phyloP scores from a whole-genome alignment of 2,329 filamentous ascomycete genomes.

The Cryphonectria naterciae region DNA sequence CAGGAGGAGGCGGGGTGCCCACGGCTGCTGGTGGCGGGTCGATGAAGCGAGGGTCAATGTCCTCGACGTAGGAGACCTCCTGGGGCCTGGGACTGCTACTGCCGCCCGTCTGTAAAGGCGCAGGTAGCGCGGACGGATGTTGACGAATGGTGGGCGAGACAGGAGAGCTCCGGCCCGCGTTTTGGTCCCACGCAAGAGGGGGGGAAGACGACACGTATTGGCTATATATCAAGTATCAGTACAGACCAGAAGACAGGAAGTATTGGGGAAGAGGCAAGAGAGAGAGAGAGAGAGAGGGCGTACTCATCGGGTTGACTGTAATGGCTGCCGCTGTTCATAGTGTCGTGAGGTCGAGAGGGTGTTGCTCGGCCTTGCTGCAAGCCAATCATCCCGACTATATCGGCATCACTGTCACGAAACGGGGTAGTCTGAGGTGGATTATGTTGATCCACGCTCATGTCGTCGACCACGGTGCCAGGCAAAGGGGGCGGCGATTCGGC shows the following conservation, averaged over 20 bases:
- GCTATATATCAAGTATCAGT: constrained; percentile 34
- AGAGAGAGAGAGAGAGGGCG: constrained; percentile 42
- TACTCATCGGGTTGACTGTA: constrained; percentile 74
- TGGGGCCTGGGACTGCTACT: constrained; percentile 43
- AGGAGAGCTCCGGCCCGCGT: constrained; percentile 49
- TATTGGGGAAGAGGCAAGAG: background rate
- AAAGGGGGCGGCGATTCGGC: constrained; percentile 69
- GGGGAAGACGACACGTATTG: constrained; percentile 55
- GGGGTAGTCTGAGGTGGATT: constrained; percentile 46
- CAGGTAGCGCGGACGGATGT: constrained; percentile 41
- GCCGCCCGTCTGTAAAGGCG: constrained; percentile 32
- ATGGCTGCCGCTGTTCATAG: constrained; percentile 66
- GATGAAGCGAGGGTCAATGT: constrained; percentile 87
- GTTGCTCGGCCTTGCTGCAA: constrained; percentile 61
- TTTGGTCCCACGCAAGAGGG: constrained; percentile 59
- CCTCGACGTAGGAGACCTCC: constrained; percentile 57
- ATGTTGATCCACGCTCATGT: constrained; percentile 74
- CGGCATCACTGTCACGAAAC: constrained; percentile 67
- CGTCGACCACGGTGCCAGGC: constrained; percentile 44
- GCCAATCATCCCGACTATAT: constrained; percentile 73
- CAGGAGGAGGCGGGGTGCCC: background rate
- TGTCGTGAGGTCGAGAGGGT: constrained; percentile 48
- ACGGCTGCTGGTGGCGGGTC: constrained; percentile 42
- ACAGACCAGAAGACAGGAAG: background rate
- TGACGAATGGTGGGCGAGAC: constrained; percentile 43